These are phyloP conservation scores for Fusarium oligoseptatum DNA, from an alignment of 2,329 filamentous ascomycete species.

Conservation along the genomic window DNA sequence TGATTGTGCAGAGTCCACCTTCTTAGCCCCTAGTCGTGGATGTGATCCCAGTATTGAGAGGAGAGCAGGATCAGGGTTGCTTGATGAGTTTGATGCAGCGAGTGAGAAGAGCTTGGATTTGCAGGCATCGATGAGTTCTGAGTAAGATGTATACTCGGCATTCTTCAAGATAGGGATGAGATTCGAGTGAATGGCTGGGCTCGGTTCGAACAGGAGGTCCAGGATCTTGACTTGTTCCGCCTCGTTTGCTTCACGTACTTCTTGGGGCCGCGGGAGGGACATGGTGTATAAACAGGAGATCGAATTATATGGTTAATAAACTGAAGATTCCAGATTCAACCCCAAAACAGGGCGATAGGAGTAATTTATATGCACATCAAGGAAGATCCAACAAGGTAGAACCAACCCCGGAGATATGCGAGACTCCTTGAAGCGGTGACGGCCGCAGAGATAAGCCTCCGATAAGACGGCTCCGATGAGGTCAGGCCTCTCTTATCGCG, in stretches of 20 bases:
- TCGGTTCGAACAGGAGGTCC: conserved; percentile 89
- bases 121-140: conserved; percentile 76
- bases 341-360: neutral
- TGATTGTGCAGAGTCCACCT: conserved; percentile 85
- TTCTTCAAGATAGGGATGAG: conserved; percentile 75
- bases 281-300: conserved; percentile 31
- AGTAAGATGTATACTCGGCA: conserved; percentile 73
- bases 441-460: conserved; percentile 7
- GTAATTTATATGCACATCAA: conserved; percentile 1
- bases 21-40: conserved; percentile 84
- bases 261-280: conserved; percentile 68
- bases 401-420: conserved; percentile 4
- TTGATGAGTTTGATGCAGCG: conserved; percentile 61
- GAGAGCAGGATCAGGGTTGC: conserved; percentile 66
- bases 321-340: neutral
- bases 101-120: conserved; percentile 73
- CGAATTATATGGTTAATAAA: neutral
- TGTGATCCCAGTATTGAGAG: conserved; percentile 83
- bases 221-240: conserved; percentile 70
- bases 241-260: conserved; percentile 68
- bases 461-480: conserved; percentile 31
- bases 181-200: conserved; percentile 78
- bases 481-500: conserved; percentile 37
- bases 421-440: neutral
- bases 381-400: conserved; percentile 5